These are phyloP conservation scores for Sistotremastrum suecicum DNA, from an alignment of 768 basidiomycete species.

Conservation along the genomic window DNA sequence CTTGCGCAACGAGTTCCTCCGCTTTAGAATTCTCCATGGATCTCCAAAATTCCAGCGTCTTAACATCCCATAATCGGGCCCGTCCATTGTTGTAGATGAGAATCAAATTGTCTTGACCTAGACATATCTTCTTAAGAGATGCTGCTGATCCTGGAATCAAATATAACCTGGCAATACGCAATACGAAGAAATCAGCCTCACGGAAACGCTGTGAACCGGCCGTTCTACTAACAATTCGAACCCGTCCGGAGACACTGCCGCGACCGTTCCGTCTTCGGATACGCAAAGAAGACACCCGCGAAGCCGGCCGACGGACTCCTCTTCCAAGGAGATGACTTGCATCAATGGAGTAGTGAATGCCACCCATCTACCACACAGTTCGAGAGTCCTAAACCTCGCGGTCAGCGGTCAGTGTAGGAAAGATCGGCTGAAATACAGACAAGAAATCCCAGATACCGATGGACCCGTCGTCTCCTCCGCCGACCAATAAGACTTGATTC, in stretches of 20 bases:
- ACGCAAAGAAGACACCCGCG: constrained; percentile 59
- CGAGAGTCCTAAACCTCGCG: constrained; percentile 34
- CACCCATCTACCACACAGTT: constrained; percentile 56
- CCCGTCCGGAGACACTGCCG: constrained; percentile 57
- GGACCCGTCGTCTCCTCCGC: constrained; percentile 67
- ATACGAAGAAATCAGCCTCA: not conserved
- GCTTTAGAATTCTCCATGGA: constrained; percentile 69
- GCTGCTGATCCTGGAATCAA: constrained; percentile 72
- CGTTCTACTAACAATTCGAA: constrained; percentile 58
- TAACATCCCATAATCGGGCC: constrained; percentile 78
- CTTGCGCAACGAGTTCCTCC: constrained; percentile 53
- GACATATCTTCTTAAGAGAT: constrained; percentile 45
- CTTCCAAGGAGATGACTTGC: constrained; percentile 40
- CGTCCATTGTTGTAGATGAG: constrained; percentile 62
- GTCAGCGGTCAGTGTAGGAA: not conserved
- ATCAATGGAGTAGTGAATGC: constrained; percentile 54
- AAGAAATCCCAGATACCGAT: constrained; percentile 57
- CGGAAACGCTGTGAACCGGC: not conserved
- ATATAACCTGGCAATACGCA: constrained; percentile 38
- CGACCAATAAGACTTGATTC: constrained; percentile 49
- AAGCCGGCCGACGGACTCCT: constrained; percentile 39
- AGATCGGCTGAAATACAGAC: constrained; percentile 23
- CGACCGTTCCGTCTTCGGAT: constrained; percentile 69
- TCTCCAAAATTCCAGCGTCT: constrained; percentile 71
- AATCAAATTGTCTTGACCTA: constrained; percentile 56